Percentiles rank a stretch among this genome's conserved stretches.
These are phyloP conservation scores for Cucurbita moschata DNA, from an alignment of 306 rosid genomes.

Conservation along the genomic window DNA sequence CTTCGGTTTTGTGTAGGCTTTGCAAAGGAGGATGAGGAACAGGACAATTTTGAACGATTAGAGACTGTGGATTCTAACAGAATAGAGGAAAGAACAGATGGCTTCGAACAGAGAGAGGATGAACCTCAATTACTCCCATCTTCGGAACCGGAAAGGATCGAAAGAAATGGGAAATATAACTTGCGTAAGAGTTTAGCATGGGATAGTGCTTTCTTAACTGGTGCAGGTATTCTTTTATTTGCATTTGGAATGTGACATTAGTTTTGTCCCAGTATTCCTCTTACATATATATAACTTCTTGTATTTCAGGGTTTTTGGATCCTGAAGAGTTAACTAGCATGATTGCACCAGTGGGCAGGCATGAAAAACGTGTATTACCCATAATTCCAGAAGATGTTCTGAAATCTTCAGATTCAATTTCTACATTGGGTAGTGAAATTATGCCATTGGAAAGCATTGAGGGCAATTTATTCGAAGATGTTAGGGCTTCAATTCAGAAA, in stretches of 20 bases:
- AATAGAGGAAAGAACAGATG: slow-evolving; percentile 30
- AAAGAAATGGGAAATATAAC: slow-evolving; percentile 50
- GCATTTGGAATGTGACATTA: not conserved
- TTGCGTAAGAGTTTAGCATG: slow-evolving; percentile 93
- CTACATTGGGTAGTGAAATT: slow-evolving; percentile 61
- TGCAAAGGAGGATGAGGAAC: slow-evolving; percentile 15
- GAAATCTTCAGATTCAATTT: slow-evolving; percentile 57
- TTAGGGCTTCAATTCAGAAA: slow-evolving; percentile 93
- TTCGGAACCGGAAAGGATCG: slow-evolving; percentile 24
- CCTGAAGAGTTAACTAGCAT: slow-evolving; percentile 73
- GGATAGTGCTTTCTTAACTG: slow-evolving; percentile 88
- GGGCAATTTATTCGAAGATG: slow-evolving; percentile 59
- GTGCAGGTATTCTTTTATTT: slow-evolving; percentile 48
- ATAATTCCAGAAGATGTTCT: slow-evolving; percentile 57
- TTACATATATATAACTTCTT: slow-evolving; percentile 1
- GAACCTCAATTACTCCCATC: slow-evolving; percentile 33
- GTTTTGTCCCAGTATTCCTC: not conserved
- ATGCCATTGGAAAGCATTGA: slow-evolving; percentile 52
- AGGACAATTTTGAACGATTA: slow-evolving; percentile 6
- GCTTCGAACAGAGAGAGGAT: slow-evolving; percentile 26
- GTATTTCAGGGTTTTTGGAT: slow-evolving; percentile 72
- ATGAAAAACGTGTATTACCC: slow-evolving; percentile 30
- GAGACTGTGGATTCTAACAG: slow-evolving; percentile 28
- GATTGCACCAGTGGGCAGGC: slow-evolving; percentile 57
- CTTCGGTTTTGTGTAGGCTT: not conserved